Conservation (phyloP, 768 basidiomycete genomes). For the Collybia sp. region DNA sequence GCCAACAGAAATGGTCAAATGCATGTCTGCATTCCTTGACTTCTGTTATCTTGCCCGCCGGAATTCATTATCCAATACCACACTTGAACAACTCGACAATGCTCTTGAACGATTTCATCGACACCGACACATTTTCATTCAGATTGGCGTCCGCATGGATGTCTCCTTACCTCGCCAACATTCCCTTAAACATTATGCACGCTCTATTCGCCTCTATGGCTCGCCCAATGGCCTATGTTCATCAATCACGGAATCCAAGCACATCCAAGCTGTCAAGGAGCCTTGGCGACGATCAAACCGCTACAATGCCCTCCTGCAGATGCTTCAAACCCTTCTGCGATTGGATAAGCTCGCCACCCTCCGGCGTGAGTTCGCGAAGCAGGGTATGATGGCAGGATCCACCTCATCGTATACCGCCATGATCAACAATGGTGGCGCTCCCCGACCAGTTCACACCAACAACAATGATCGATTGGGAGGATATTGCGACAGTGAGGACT, state of each 20-base stretch:
- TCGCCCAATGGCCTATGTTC: constrained; percentile 30
- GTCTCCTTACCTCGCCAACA: constrained; percentile 29
- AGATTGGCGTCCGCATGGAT: constrained; percentile 2
- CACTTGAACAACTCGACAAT: constrained; percentile 9
- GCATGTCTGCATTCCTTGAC: constrained; percentile 13
- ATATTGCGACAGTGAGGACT: no score
- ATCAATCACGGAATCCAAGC: constrained; percentile 28
- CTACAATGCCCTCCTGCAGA: constrained; percentile 20
- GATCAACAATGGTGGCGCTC: background rate
- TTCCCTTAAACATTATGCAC: constrained; percentile 21
- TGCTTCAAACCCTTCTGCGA: constrained; percentile 19
- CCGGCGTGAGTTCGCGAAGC: constrained; percentile 8
- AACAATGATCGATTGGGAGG: no score
- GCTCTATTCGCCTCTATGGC: constrained; percentile 12
- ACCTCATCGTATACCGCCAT: background rate
- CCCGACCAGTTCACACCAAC: no score
- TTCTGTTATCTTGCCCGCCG: constrained; percentile 17
- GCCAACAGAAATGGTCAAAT: constrained; percentile 11
- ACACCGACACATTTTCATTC: constrained; percentile 12
- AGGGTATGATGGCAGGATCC: constrained; percentile 14
- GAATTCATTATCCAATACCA: constrained; percentile 6
- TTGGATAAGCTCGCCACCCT: constrained; percentile 20
- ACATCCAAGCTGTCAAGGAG: constrained; percentile 29
- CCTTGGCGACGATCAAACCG: constrained; percentile 21
- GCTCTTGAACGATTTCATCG: constrained; percentile 4